Conservation (phyloP, 2,329 filamentous ascomycete genomes). For the Cercospora sojina region DNA sequence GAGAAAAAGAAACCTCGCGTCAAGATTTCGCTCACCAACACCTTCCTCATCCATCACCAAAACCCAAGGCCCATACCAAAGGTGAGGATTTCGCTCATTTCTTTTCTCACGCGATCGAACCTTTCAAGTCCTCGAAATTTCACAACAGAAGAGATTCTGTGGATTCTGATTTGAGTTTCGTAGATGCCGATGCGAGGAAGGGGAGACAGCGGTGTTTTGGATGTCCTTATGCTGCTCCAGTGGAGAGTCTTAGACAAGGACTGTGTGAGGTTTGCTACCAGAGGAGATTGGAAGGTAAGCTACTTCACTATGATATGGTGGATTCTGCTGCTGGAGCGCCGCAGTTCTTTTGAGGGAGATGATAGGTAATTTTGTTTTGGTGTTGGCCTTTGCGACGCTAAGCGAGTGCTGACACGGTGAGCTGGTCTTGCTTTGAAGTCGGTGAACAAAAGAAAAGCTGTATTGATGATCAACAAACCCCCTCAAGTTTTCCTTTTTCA, state of each 20-base stretch:
- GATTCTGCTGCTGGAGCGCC: not conserved
- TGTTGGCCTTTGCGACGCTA: too few species aligned
- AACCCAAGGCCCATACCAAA: not conserved
- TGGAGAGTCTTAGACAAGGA: slow-evolving; percentile 14
- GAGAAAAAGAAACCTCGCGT: not conserved
- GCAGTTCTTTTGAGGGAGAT: not conserved
- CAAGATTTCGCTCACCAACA: not conserved
- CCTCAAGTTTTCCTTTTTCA: not conserved
- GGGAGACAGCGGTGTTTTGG: slow-evolving; percentile 20
- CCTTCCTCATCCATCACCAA: not conserved
- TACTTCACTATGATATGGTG: not conserved
- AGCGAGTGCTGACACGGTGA: not conserved
- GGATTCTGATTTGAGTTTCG: slow-evolving; percentile 24
- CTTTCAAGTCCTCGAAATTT: slow-evolving; percentile 9
- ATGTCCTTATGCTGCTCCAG: slow-evolving; percentile 14
- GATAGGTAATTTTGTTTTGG: not conserved
- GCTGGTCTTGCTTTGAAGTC: not conserved
- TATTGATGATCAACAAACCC: not conserved
- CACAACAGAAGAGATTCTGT: not conserved
- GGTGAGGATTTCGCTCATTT: slow-evolving; percentile 22
- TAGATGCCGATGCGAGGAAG: slow-evolving; percentile 23
- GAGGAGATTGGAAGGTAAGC: slow-evolving; percentile 19
- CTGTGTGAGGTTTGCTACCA: slow-evolving; percentile 18
- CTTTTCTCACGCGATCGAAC: slow-evolving; percentile 16
- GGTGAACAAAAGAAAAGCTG: not conserved